Base-by-base conservation (phyloP, 495 filamentous ascomycete genomes). In the Penicillium egyptiacum region DNA sequence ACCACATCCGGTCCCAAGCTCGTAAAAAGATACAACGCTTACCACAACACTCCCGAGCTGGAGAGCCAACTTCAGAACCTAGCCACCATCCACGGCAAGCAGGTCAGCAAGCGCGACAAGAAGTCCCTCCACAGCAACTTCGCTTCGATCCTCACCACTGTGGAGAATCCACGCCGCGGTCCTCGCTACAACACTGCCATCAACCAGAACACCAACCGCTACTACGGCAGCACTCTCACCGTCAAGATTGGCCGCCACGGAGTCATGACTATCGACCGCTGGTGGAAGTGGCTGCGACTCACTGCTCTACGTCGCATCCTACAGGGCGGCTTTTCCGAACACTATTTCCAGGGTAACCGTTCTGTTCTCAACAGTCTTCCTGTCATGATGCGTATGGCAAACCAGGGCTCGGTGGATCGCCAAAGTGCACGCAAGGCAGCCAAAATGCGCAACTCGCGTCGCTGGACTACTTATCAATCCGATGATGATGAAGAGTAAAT, bases 251-350 rank as follows among this genome's bases (percentile, higher is more conserved):
- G 90, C 55, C 81, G 83, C 25, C 82, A 83, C 56, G 85, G 87
- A 6, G 78, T 85, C 39, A 84, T 96, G 79, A 81, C 81, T 56
- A 91, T 98, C 53, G 90, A 97, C 64, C 85, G 83, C 39, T 98
- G 93, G 93, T 94, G 90, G 81, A 92, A 96, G 62, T 81, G 93
- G 60, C 80, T 89, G 60, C 81, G 91, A 23, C 71, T 95, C 46
- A 84, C 91, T 56, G 83, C 85, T 41, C 77, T 98, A 33, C 86
- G 88, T 66, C 78, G 86, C n/a, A 69, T 93, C 10, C 73, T 97
- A 40, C 87, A 88, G 57, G 86, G 88, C 14, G 93, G 93, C 0
- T 91, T 97, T 49, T 72, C 86, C 20, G 81, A 80, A 37, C 93
- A 98, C 71, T 96, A 91, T 67, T 96, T 88, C 70, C 77, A 89